phyloP scores from a whole-genome alignment of 2,329 filamentous ascomycete species.

The Aspergillus brunneoviolaceus region DNA sequence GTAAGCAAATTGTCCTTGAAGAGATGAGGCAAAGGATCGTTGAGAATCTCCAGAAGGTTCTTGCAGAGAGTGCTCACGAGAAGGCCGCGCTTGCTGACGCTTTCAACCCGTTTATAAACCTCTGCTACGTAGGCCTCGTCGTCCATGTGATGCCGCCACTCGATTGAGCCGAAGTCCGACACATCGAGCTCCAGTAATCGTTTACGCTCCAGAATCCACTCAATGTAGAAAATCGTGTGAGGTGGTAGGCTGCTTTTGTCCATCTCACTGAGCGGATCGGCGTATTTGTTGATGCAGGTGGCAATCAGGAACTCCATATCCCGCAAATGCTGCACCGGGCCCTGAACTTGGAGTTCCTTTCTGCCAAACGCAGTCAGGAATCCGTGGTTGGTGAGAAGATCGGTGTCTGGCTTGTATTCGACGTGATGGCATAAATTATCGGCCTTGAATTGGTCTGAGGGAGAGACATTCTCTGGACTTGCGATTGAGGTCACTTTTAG shows the following conservation, averaged over 20 bases:
- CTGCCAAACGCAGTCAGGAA: not conserved
- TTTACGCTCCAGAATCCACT: not conserved
- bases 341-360: not conserved
- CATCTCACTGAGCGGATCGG: not conserved
- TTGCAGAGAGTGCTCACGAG: not conserved
- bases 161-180: not conserved
- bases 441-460: not conserved
- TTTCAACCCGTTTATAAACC: not conserved
- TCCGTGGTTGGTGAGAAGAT: not conserved
- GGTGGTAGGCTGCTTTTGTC: not conserved
- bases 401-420: conserved; percentile 1
- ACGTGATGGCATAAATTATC: conserved; percentile 1
- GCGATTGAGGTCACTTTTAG: not conserved
- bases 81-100: not conserved
- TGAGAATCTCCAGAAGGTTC: not conserved
- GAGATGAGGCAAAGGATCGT: not conserved
- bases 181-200: not conserved
- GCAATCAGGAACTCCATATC: conserved; percentile 7
- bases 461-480: not conserved
- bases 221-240: not conserved
- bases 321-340: not conserved
- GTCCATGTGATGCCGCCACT: not conserved
- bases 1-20: conserved; percentile 1
- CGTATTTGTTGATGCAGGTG: not conserved
- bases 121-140: not conserved